Evolutionary conservation across 1,284 basidiomycete species (phyloP), one percentile per base, ranked within the genome.

Genomic region (Leccinum pseudoinsigne): DNA sequence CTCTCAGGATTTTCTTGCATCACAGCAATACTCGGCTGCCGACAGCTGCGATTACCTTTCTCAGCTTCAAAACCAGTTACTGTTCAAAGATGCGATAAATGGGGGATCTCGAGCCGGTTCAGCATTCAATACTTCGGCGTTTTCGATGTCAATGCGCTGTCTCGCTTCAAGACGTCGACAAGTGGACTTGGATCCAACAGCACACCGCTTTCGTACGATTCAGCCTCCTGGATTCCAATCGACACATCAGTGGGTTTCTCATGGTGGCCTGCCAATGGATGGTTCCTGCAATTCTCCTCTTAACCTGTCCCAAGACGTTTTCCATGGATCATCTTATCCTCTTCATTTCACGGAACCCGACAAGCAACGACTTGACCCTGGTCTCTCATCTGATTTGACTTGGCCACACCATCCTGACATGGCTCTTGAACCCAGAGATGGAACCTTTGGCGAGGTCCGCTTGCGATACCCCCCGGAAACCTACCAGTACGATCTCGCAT

Each of bases 101-200:
- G 63, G 62, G 56, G 60, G 60, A 2, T 53, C 60, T 47, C 71
- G 65, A 59, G 31, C 55, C 1, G 45, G 61, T 18, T 34, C 72
- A 50, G 40, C 63, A 12, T 63, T 64, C 11, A 61, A 63, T 36
- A 38, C 65, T 45, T 62, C 71, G 28, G 61, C 59, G 12, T 64
- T 68, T 58, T 72, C 71, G 53, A 66, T 67, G 57, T 68, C 74
- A 12, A 65, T 62, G 62, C 64, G 68, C 21, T 68, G 64, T 11
- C 60, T 73, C 40, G 54, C 66, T 58, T 64, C 70, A 26, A 76
- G 67, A 47, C 58, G 68, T 58, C 64, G 60, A 47, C 70, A 64
- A 26, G 21, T 40, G 54, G 75, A 72, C 28, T 55, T 36, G 7
- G 57, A 42, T 55, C 58, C 62, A 51, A 51, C 57, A 18, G 51